Evolutionary conservation across 495 filamentous ascomycete genomes (phyloP), one percentile per base, ranked within the genome.

Genomic region (Penicillium paradoxum): DNA sequence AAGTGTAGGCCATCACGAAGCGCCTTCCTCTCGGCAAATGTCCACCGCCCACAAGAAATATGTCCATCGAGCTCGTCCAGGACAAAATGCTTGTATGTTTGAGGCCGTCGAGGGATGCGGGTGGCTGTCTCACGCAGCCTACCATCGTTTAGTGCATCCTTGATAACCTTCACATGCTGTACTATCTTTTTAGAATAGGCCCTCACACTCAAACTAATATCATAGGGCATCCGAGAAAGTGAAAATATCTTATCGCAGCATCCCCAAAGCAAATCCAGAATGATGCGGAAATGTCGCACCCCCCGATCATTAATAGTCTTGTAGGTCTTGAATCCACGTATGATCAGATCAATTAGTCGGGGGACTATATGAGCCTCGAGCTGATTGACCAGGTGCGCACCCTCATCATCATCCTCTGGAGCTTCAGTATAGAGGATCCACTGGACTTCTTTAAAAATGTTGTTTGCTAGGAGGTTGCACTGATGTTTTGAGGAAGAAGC

Each of bases 311-410:
- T 2, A 13, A n/a, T 13, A 13, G 27, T 25, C 19, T 18, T 51
- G 30, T 64, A 66, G 13, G 58, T 53, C 38, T 62, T 54, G 45
- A 69, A 59, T 13, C 60, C 60, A 30, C 50, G 24, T 13, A 60
- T 14, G 7, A 59, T 37, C 36, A 69, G 32, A 6, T 53, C 30
- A 18, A 65, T 57, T 42, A 68, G 45, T 1, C 39, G 38, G 6
- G 63, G 62, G 2, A 69, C 34, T 2, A 68, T 49, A 27, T 62
- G 41, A 3, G 47, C 53, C 42, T 67, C 64, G 24, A 69, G 63
- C 34, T 55, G 59, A 14, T 54, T 30, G 22, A 67, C 38, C 5
- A 65, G 32, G 7, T 37, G 14, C 6, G n/a, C 21, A 17, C 51
- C 52, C n/a, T 42, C 8, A 4, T 22, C 2, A 33, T 33, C 37